Percentiles rank a stretch among this genome's conserved stretches.
These are phyloP conservation scores for Eucommia ulmoides DNA, from an alignment of 257 asterid species.

Conservation along the genomic window DNA sequence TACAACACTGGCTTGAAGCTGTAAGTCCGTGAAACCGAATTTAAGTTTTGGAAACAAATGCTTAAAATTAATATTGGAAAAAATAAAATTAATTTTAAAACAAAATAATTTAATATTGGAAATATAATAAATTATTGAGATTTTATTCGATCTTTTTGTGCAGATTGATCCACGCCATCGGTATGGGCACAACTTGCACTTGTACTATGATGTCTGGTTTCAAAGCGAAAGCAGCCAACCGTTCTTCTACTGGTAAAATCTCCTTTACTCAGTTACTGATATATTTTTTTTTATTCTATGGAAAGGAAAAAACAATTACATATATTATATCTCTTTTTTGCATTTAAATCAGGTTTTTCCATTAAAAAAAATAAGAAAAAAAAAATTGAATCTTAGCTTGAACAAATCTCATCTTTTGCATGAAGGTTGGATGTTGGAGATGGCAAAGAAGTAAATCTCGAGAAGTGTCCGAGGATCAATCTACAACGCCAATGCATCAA, in stretches of 20 bases:
- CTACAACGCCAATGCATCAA: constrained; percentile 67
- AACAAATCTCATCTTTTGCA: background rate
- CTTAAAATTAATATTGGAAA: background rate
- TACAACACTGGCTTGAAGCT: constrained; percentile 97
- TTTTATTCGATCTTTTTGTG: background rate
- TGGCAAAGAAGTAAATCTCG: constrained; percentile 78
- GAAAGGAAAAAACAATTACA: background rate
- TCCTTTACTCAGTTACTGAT: background rate
- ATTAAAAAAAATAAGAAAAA: background rate
- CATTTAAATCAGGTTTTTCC: background rate
- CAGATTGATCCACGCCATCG: constrained; percentile 99
- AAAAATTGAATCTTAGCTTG: background rate
- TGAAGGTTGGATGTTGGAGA: constrained; percentile 93
- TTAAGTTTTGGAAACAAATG: background rate
- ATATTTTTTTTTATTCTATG: background rate
- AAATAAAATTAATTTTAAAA: no score
- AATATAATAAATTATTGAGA: background rate
- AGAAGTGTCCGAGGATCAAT: constrained; percentile 58
- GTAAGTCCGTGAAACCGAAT: constrained; percentile 28
- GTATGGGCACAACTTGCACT: constrained; percentile 86
- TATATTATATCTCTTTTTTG: background rate
- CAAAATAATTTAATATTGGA: no score
- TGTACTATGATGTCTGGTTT: constrained; percentile 85
- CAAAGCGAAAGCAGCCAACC: constrained; percentile 30
- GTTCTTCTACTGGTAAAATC: constrained; percentile 6